Evolutionary conservation across 495 filamentous ascomycete species (phyloP), one percentile per base, ranked within the genome.

Genomic region (Clohesyomyces aquaticus): DNA sequence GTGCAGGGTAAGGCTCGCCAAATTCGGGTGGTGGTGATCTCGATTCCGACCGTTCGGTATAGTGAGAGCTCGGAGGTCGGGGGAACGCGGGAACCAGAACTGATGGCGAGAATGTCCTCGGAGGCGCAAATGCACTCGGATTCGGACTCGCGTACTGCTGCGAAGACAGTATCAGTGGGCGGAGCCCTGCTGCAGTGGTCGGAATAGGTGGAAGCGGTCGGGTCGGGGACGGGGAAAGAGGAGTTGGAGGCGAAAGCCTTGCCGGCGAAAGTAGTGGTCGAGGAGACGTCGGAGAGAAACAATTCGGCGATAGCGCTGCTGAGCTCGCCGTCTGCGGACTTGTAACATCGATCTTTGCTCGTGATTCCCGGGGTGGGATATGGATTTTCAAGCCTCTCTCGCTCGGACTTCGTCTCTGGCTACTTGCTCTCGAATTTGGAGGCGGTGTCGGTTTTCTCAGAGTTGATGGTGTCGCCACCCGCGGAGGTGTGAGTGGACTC

Each of bases 281-380:
- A 25, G 63, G 63, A 9, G 63, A 66, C 35, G n/a, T n/a, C n/a
- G n/a, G n/a, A n/a, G n/a, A n/a, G n/a, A 66, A 22, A 23, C 38
- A 57, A 35, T 58, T n/a, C 19, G 65, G 65, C 19, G 65, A 62
- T 6, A 67, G 29, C 6, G 59, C 65, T 11, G 32, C 9, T 2
- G 65, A 67, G 29, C 55, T 61, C 12, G 65, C 58, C 2, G 65
- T 67, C 41, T 63, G 58, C 19, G 65, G 65, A 12, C 51, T 62
- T 18, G 65, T 53, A n/a, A 47, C 21, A 25, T 47, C 35, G 6
- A 29, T 12, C 3, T 22, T 21, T 21, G 19, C 27, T 25, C 42
- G 42, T 16, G 18, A 22, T 11, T 58, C 35, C 8, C 51, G 46
- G 0, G 43, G 27, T n/a, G 65, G 65, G n/a, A 67, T 67, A 2